Evolutionary conservation across 1,139 yeast genomes (phyloP), one percentile per base, ranked within the genome.

Genomic region (Taphrina confusa): DNA sequence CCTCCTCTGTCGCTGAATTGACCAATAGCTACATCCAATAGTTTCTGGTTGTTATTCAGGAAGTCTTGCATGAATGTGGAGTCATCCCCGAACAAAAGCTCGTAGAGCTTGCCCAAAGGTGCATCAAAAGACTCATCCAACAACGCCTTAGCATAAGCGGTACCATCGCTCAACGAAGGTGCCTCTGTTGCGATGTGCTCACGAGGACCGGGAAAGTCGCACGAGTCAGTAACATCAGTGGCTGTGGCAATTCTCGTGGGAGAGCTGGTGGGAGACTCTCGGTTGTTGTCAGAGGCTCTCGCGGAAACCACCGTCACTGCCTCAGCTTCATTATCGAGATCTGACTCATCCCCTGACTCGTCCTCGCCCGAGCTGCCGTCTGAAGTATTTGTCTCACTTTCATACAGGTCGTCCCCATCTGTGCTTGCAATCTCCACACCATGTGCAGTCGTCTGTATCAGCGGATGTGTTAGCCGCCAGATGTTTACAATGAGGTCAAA

Each of bases 61-160:
- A 74, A 76, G 61, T 77, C 76, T 57, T 78, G 76, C 64, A 78
- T 73, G 70, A 85, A 83, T 0, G 81, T 71, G 0, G 82, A 77
- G 68, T 90, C 91, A 31, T 81, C 77, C 12, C 97, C 97, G 74
- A 85, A 91, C 51, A 92, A 67, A 25, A 91, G 66, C 46, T 76
- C 76, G 67, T 76, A 90, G 0, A 89, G 81, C 0, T 84, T 87
- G 1, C 97, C 97, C 23, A 90, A 68, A 0, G 98, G 97, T 0
- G 91, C 96, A 55, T 76, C 73, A 46, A 87, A 71, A 0, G 75
- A 74, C 37, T 84, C 89, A 31, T 85, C 86, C 8, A 78, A 71
- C 50, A 91, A 78, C 50, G 82, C 77, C 1, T 82, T 81, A 63
- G 91, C 96, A 22, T 72, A 74, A 39, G 78, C 79, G 3, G 47